Conservation (phyloP, 2,329 filamentous ascomycete genomes). For the Colletotrichum musicola region DNA sequence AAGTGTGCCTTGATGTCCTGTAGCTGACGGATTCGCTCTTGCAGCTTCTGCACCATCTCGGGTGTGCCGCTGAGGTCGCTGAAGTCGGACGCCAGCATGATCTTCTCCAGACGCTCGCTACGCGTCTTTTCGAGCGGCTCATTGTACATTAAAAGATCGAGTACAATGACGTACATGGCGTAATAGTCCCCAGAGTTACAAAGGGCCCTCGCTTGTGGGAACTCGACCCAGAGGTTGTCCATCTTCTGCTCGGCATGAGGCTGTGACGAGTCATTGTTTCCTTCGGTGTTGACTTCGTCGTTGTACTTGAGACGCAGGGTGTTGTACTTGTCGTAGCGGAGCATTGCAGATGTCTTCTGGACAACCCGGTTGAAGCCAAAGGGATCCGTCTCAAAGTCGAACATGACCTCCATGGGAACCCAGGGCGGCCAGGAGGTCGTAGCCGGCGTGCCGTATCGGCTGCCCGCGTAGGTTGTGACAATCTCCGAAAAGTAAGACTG, state of each 20-base stretch:
- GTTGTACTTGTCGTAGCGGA: constrained; percentile 99
- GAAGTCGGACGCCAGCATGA: constrained; percentile 98
- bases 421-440: constrained; percentile 96
- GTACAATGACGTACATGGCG: constrained; percentile 96
- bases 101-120: constrained; percentile 94
- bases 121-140: constrained; percentile 98
- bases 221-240: constrained; percentile 97
- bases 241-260: constrained; percentile 81
- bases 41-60: constrained; percentile 90
- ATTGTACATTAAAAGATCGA: constrained; percentile 95
- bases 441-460: constrained; percentile 86
- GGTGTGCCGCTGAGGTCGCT: constrained; percentile 95
- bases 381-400: constrained; percentile 92
- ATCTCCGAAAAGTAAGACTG: constrained; percentile 90
- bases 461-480: constrained; percentile 93
- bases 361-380: constrained; percentile 99
- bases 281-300: constrained; percentile 84
- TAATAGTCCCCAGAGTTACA: constrained; percentile 99
- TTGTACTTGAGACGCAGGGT: constrained; percentile 96
- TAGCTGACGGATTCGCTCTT: constrained; percentile 92
- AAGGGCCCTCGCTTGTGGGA: constrained; percentile 91
- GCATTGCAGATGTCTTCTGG: constrained; percentile 93
- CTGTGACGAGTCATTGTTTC: constrained; percentile 62
- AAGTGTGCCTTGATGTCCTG: constrained; percentile 98
- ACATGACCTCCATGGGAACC: constrained; percentile 99